Conservation (phyloP, 257 asterid genomes). For the Eustoma russellianum region DNA sequence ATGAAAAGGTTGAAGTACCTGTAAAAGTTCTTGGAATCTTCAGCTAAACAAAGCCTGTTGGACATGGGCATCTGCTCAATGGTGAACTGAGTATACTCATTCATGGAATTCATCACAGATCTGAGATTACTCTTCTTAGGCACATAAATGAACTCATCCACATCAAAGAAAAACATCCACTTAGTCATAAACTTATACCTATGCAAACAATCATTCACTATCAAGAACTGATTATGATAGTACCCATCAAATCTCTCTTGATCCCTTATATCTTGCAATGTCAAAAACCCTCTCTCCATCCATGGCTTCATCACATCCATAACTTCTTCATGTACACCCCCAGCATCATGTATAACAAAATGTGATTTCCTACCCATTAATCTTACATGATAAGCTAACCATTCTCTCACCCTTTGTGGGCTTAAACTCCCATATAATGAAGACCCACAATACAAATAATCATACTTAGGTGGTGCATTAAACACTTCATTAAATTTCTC, state of each 20-base stretch:
- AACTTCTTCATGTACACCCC: conserved; percentile 60
- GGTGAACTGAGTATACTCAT: conserved; percentile 58
- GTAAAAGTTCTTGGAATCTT: conserved; percentile 48
- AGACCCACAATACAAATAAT: conserved; percentile 68
- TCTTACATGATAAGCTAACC: conserved; percentile 68
- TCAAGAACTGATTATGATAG: conserved; percentile 68
- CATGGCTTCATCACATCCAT: conserved; percentile 64
- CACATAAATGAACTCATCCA: conserved; percentile 65
- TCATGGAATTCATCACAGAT: conserved; percentile 44
- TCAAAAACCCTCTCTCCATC: conserved; percentile 70
- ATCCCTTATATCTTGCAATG: conserved; percentile 58
- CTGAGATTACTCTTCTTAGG: conserved; percentile 48
- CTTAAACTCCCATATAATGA: conserved; percentile 62
- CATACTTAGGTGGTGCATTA: conserved; percentile 33
- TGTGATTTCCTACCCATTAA: conserved; percentile 55
- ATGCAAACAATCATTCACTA: conserved; percentile 79
- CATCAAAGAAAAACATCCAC: conserved; percentile 84
- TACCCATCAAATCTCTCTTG: conserved; percentile 83
- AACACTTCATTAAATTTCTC: conserved; percentile 16
- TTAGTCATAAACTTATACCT: conserved; percentile 45
- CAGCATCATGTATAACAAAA: conserved; percentile 84
- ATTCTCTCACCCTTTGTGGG: conserved; percentile 65
- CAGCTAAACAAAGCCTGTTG: conserved; percentile 44
- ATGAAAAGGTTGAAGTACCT: conserved; percentile 24
- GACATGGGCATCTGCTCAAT: conserved; percentile 84